Evolutionary conservation across 208 protist species (phyloP).

Genomic region (Wallacemonas sp.): DNA sequence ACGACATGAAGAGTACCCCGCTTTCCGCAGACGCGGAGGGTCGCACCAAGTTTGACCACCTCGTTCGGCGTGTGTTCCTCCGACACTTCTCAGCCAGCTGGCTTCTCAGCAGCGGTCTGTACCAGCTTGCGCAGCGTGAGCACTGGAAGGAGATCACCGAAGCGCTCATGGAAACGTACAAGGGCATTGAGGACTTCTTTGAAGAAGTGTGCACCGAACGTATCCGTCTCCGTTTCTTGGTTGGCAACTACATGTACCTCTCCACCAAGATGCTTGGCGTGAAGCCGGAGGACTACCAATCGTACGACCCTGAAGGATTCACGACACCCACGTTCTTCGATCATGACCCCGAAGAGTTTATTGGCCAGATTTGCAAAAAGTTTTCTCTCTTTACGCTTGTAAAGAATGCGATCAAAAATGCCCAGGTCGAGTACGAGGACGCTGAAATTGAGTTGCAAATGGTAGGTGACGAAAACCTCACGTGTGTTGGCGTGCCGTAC

Average conservation of each 20-base stretch:
- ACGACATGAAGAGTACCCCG: slow-evolving; percentile 55
- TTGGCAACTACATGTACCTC: slow-evolving; percentile 76
- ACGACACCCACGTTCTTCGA: slow-evolving; percentile 54
- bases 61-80: slow-evolving; percentile 59
- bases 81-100: slow-evolving; percentile 66
- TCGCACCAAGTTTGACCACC: slow-evolving; percentile 44
- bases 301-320: slow-evolving; percentile 34
- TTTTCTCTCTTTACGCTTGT: slow-evolving; percentile 49
- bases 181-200: slow-evolving; percentile 56
- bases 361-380: slow-evolving; percentile 64
- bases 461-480: slow-evolving; percentile 36
- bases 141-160: slow-evolving; percentile 51
- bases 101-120: slow-evolving; percentile 51
- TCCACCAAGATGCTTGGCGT: slow-evolving; percentile 60
- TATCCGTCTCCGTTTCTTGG: slow-evolving; percentile 57
- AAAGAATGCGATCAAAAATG: slow-evolving; percentile 40
- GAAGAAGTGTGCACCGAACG: slow-evolving; percentile 53
- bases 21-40: slow-evolving; percentile 32
- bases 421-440: slow-evolving; percentile 39
- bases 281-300: slow-evolving; percentile 21
- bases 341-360: slow-evolving; percentile 51
- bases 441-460: slow-evolving; percentile 56
- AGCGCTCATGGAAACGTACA: slow-evolving; percentile 29
- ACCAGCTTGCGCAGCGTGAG: slow-evolving; percentile 51
- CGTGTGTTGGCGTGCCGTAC: slow-evolving; percentile 64